phyloP scores from a whole-genome alignment of 1,284 basidiomycete species.

The Boletus semigastroideus region DNA sequence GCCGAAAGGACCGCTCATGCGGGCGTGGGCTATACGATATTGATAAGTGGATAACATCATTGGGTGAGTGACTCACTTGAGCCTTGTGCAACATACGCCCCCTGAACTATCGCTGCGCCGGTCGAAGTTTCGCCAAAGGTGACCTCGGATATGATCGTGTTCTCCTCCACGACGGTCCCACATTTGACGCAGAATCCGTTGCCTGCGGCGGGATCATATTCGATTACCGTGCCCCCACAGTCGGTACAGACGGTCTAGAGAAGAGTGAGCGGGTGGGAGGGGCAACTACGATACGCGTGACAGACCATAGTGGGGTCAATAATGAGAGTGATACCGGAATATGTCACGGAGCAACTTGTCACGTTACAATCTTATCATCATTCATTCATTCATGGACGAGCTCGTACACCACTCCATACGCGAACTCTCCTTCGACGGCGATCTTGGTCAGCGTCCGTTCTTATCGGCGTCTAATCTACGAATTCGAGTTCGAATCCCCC shows the following conservation, averaged over 20 bases:
- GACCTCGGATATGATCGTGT: slow-evolving; percentile 91
- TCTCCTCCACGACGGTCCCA: slow-evolving; percentile 91
- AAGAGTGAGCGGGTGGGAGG: neutral
- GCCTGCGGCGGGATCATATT: slow-evolving; percentile 78
- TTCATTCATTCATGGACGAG: slow-evolving; percentile 52
- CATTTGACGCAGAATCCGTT: slow-evolving; percentile 84
- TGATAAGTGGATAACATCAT: neutral
- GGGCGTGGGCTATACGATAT: slow-evolving; percentile 61
- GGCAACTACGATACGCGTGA: neutral
- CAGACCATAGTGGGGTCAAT: slow-evolving; percentile 21
- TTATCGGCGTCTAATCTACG: slow-evolving; percentile 2
- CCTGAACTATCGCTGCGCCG: slow-evolving; percentile 94
- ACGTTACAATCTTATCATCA: too few species aligned
- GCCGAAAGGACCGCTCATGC: slow-evolving; percentile 78
- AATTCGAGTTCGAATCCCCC: slow-evolving; percentile 47
- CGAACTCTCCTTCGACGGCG: slow-evolving; percentile 82
- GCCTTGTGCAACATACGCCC: slow-evolving; percentile 90
- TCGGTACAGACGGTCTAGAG: slow-evolving; percentile 56
- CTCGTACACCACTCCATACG: slow-evolving; percentile 72
- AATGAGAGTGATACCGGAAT: too few species aligned
- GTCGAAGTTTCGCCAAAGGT: slow-evolving; percentile 91
- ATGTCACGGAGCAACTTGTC: neutral
- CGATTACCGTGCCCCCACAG: slow-evolving; percentile 78
- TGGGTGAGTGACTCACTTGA: slow-evolving; percentile 65
- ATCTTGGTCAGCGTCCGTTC: slow-evolving; percentile 55